Percentiles rank a stretch among this genome's conserved stretches.
These are phyloP conservation scores for Rhodosporidiobolus sp. DNA, from an alignment of 768 basidiomycete genomes.

Conservation along the genomic window DNA sequence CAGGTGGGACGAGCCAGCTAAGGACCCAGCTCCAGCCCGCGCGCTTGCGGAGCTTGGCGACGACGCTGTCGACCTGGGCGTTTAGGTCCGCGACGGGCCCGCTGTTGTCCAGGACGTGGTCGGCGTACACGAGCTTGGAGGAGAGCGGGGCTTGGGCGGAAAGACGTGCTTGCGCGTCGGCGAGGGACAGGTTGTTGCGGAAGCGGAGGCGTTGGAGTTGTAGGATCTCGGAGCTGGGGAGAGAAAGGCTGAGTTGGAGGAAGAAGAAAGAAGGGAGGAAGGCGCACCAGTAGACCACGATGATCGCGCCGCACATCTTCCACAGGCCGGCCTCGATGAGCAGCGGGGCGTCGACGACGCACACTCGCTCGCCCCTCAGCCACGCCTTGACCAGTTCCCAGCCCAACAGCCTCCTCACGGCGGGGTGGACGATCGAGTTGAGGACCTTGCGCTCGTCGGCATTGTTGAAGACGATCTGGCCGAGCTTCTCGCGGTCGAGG, in stretches of 20 bases:
- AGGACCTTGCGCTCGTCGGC: conserved; percentile 63
- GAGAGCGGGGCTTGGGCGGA: conserved; percentile 74
- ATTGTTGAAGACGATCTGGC: conserved; percentile 78
- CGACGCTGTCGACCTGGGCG: conserved; percentile 55
- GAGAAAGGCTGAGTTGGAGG: background rate
- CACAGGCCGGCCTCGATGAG: conserved; percentile 84
- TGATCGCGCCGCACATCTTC: conserved; percentile 74
- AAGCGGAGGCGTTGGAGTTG: conserved; percentile 78
- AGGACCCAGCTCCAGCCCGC: conserved; percentile 52
- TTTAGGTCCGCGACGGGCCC: conserved; percentile 68
- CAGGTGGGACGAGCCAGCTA: conserved; percentile 56
- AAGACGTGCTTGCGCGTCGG: conserved; percentile 71
- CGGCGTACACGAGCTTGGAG: conserved; percentile 78
- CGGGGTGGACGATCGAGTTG: conserved; percentile 86
- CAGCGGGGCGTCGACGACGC: conserved; percentile 85
- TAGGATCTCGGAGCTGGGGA: conserved; percentile 63
- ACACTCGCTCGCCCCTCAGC: conserved; percentile 71
- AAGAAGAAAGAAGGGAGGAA: background rate
- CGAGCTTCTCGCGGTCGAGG: conserved; percentile 78
- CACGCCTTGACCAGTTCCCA: conserved; percentile 66
- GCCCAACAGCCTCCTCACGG: conserved; percentile 75
- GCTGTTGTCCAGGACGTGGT: conserved; percentile 83
- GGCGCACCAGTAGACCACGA: conserved; percentile 85
- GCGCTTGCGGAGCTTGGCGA: conserved; percentile 50
- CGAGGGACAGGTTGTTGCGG: conserved; percentile 64